A percentile compares a stretch with the other conserved stretches of the same genome.
phyloP scores from a whole-genome alignment of 148 eudicot genomes.

The Selenicereus undatus region DNA sequence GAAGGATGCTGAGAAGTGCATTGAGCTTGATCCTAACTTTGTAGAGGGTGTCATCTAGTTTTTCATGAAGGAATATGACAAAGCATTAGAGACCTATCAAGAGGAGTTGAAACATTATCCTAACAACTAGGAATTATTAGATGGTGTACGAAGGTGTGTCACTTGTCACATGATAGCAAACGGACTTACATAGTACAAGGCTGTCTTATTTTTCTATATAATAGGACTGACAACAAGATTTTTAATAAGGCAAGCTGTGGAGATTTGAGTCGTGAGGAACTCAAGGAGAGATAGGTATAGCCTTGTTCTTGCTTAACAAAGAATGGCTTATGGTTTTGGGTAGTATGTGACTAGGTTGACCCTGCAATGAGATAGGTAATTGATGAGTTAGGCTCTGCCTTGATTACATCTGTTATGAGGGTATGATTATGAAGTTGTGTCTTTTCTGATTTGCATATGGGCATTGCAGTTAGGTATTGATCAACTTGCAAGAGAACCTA shows the following conservation, averaged over 20 bases:
- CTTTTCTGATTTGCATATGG: neutral
- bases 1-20: slow-evolving; percentile 97
- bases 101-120: slow-evolving; percentile 83
- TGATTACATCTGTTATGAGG: neutral
- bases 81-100: slow-evolving; percentile 92
- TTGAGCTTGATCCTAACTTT: slow-evolving; percentile 92
- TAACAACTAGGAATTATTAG: slow-evolving; percentile 67
- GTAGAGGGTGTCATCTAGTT: slow-evolving; percentile 86
- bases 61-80: slow-evolving; percentile 93
- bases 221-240: neutral
- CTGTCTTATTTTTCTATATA: neutral
- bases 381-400: neutral
- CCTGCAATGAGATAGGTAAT: slow-evolving; percentile 98
- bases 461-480: slow-evolving; percentile 46
- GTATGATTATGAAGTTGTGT: neutral
- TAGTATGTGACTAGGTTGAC: slow-evolving; percentile 15
- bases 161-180: neutral
- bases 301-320: neutral
- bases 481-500: slow-evolving; percentile 86
- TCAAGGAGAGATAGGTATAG: slow-evolving; percentile 96
- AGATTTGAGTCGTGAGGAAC: slow-evolving; percentile 82
- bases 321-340: neutral
- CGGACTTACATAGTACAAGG: neutral
- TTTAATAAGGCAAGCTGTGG: slow-evolving; percentile 85
- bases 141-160: slow-evolving; percentile 77